Evolutionary conservation across 768 basidiomycete genomes (phyloP).

Genomic region (Lentinula sp.): DNA sequence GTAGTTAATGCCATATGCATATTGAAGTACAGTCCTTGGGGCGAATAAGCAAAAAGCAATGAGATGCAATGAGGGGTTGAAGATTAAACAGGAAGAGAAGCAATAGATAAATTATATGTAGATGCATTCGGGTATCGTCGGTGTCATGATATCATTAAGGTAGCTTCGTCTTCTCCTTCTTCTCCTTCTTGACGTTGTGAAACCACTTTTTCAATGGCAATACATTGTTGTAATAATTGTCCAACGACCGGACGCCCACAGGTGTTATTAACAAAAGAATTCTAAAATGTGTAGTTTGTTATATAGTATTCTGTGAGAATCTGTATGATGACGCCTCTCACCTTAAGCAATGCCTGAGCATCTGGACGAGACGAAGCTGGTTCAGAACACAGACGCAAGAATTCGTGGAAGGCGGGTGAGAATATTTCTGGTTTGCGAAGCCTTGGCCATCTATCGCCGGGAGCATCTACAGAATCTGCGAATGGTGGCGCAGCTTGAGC

Average conservation of each 20-base stretch:
- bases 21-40: not conserved
- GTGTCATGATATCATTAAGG: not conserved
- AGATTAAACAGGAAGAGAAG: not conserved
- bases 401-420: slow-evolving; percentile 68
- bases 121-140: slow-evolving; percentile 2
- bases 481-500: slow-evolving; percentile 74
- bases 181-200: not conserved
- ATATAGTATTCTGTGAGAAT: not conserved
- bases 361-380: slow-evolving; percentile 50
- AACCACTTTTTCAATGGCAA: slow-evolving; percentile 44
- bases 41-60: not conserved
- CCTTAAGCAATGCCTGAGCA: slow-evolving; percentile 53
- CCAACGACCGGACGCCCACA: slow-evolving; percentile 64
- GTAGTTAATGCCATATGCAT: not conserved
- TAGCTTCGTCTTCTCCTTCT: slow-evolving; percentile 1
- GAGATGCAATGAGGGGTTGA: not conserved
- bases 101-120: slow-evolving; percentile 2
- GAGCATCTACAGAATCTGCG: slow-evolving; percentile 40
- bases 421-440: slow-evolving; percentile 52
- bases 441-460: slow-evolving; percentile 62
- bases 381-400: slow-evolving; percentile 61
- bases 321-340: slow-evolving; percentile 23
- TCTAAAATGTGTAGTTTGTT: slow-evolving; percentile 27
- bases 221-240: slow-evolving; percentile 62
- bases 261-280: slow-evolving; percentile 58